Percentiles rank a stretch among this genome's conserved stretches.
Evolutionary conservation across 2,329 filamentous ascomycete species (phyloP).

Genomic region (Alternaria metachromatica): DNA sequence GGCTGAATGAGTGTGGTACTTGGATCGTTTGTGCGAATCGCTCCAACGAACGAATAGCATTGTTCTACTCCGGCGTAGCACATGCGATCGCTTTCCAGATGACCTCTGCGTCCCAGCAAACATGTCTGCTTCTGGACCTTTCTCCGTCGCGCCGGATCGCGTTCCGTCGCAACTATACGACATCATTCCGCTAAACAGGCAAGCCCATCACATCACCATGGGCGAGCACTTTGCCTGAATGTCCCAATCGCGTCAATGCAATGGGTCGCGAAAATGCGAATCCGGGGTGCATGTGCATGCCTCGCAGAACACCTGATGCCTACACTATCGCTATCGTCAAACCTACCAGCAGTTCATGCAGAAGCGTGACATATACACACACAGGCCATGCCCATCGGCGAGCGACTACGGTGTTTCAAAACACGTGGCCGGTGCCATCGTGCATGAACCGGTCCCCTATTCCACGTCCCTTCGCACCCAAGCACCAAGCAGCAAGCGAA

Average conservation of each 20-base stretch:
- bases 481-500: slow-evolving; percentile 7
- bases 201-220: not conserved
- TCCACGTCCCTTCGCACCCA: not conserved
- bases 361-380: slow-evolving; percentile 2
- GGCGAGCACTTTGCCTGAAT: slow-evolving; percentile 1
- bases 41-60: not conserved
- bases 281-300: not conserved
- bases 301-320: not conserved
- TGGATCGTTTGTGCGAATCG: slow-evolving; percentile 2
- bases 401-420: slow-evolving; percentile 10
- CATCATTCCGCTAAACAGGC: not conserved
- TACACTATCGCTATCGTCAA: not conserved
- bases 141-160: not conserved
- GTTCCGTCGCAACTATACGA: not conserved
- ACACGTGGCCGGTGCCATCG: slow-evolving; percentile 14
- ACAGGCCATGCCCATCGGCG: not conserved
- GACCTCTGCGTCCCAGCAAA: slow-evolving; percentile 8
- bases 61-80: not conserved
- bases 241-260: not conserved
- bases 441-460: slow-evolving; percentile 11
- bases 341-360: slow-evolving; percentile 10
- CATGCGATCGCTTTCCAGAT: slow-evolving; percentile 5
- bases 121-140: slow-evolving; percentile 5
- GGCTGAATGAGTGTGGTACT: slow-evolving; percentile 4
- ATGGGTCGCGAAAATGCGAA: not conserved